phyloP scores from a whole-genome alignment of 257 asterid genomes.

The Solanum ossicruentum region DNA sequence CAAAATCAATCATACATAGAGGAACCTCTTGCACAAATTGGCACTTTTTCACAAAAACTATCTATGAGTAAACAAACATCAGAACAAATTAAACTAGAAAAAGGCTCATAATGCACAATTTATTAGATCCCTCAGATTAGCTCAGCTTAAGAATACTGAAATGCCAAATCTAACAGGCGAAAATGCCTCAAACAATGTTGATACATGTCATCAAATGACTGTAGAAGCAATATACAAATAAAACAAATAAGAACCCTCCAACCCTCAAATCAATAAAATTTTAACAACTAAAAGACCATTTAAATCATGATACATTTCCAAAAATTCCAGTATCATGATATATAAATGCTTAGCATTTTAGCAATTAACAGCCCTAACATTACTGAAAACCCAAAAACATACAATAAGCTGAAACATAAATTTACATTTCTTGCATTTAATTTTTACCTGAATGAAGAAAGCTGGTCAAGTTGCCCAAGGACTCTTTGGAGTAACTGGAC shows the following conservation, averaged over 20 bases:
- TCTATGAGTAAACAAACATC: neutral
- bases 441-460: conserved; percentile 6
- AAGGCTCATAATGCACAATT: neutral
- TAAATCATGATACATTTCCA: neutral
- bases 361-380: neutral
- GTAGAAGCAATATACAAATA: neutral
- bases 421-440: neutral
- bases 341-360: neutral
- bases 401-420: neutral
- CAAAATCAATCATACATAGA: neutral
- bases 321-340: neutral
- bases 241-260: neutral
- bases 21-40: neutral
- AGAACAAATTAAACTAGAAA: neutral
- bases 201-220: neutral
- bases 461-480: neutral
- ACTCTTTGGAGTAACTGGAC: neutral
- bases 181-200: neutral
- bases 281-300: neutral
- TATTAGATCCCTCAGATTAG: neutral
- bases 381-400: neutral
- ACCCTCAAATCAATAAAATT: neutral
- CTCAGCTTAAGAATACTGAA: neutral
- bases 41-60: neutral
- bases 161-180: neutral